Evolutionary conservation across 2,329 filamentous ascomycete genomes (phyloP).

Genomic region (Aspergillus puulaauensis): DNA sequence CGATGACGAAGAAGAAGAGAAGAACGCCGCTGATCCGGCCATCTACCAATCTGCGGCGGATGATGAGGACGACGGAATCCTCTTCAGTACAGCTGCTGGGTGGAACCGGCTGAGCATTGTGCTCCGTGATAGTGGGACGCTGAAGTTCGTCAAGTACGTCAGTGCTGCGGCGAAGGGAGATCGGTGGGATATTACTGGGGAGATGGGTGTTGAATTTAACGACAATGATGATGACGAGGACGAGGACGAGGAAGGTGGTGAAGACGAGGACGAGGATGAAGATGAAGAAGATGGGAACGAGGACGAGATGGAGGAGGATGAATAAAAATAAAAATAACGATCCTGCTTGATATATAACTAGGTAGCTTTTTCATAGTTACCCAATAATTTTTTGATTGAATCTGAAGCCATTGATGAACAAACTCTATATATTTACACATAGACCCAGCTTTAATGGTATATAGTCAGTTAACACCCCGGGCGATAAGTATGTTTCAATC

Average conservation of each 20-base stretch:
- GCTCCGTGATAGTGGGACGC: constrained; percentile 76
- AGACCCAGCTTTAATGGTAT: too few species aligned
- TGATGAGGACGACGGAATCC: constrained; percentile 72
- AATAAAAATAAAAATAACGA: constrained; percentile 3
- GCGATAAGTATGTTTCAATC: too few species aligned
- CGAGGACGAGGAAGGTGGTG: constrained; percentile 24
- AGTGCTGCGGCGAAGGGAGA: constrained; percentile 79
- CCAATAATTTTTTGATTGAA: background rate
- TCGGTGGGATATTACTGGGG: constrained; percentile 84
- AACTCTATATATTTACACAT: background rate
- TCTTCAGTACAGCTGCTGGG: constrained; percentile 66
- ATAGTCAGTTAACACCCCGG: too few species aligned
- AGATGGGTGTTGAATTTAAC: constrained; percentile 67
- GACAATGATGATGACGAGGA: constrained; percentile 47
- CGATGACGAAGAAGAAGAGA: constrained; percentile 53
- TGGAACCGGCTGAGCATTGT: constrained; percentile 96
- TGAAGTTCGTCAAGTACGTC: constrained; percentile 97
- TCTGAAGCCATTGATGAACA: background rate
- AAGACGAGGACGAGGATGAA: constrained; percentile 14
- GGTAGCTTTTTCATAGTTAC: background rate
- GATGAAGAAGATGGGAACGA: constrained; percentile 13
- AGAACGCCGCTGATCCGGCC: constrained; percentile 50
- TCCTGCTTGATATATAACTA: background rate
- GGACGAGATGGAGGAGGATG: constrained; percentile 12
- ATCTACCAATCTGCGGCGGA: constrained; percentile 70